Conservation (phyloP, 352 stramenopile genomes). For the Elongisporangium senticosum region DNA sequence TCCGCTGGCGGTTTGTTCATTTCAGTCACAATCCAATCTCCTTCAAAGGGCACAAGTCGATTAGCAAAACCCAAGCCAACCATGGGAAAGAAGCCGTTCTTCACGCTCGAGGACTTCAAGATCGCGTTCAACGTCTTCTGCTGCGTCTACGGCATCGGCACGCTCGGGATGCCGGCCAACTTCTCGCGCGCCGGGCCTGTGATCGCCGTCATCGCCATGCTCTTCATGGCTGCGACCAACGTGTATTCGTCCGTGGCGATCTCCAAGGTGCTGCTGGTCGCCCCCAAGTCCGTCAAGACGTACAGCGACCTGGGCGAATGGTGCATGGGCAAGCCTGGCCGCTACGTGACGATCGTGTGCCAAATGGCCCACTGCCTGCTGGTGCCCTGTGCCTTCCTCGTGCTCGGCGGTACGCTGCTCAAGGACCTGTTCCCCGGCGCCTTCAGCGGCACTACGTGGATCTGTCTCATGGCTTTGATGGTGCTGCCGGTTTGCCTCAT, state of each 20-base stretch:
- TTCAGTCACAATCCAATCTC: background rate
- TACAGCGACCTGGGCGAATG: conserved; percentile 52
- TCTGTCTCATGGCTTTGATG: conserved; percentile 48
- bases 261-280: conserved; percentile 46
- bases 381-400: conserved; percentile 50
- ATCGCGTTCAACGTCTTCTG: conserved; percentile 64
- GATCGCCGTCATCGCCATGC: conserved; percentile 30
- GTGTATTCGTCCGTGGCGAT: conserved; percentile 40
- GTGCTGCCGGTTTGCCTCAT: conserved; percentile 42
- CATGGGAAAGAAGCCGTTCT: conserved; percentile 18
- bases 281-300: conserved; percentile 36
- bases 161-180: conserved; percentile 57
- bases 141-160: conserved; percentile 62
- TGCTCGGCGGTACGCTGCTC: conserved; percentile 51
- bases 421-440: conserved; percentile 41
- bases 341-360: conserved; percentile 34
- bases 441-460: conserved; percentile 38
- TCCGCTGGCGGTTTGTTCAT: background rate
- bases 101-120: conserved; percentile 60
- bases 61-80: background rate
- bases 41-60: background rate
- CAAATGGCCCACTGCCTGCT: conserved; percentile 45
- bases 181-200: conserved; percentile 48
- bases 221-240: conserved; percentile 61
- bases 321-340: conserved; percentile 35